phyloP scores from a whole-genome alignment of 768 basidiomycete genomes.

The Phanerochaete carnosa region DNA sequence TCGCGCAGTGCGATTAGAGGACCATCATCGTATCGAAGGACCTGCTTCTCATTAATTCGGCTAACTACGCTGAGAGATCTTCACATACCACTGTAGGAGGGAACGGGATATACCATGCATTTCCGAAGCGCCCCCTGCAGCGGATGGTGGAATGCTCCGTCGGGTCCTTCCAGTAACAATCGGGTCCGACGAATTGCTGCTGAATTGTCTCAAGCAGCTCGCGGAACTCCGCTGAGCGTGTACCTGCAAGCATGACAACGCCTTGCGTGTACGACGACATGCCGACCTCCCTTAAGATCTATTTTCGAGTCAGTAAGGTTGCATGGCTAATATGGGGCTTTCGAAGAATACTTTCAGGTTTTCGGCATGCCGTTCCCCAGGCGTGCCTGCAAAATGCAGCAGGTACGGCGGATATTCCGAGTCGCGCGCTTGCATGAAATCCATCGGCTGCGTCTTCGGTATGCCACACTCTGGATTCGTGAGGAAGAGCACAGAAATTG shows the following conservation, averaged over 20 bases:
- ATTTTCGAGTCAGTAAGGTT: background rate
- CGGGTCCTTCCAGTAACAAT: constrained; percentile 62
- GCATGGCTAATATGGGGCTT: background rate
- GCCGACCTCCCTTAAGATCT: constrained; percentile 78
- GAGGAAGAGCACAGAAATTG: constrained; percentile 62
- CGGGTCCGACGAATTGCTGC: constrained; percentile 60
- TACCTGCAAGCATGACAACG: constrained; percentile 42
- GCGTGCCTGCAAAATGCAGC: constrained; percentile 56
- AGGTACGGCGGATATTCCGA: constrained; percentile 68
- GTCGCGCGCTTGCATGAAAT: constrained; percentile 54
- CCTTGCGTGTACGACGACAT: constrained; percentile 51
- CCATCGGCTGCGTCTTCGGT: constrained; percentile 52
- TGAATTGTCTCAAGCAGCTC: constrained; percentile 52
- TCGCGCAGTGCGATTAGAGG: constrained; percentile 44
- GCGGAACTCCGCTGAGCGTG: constrained; percentile 44
- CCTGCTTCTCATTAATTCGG: constrained; percentile 32
- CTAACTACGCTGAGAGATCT: background rate
- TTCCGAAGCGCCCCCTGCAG: constrained; percentile 60
- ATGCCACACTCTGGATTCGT: constrained; percentile 58
- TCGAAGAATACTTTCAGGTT: constrained; percentile 61
- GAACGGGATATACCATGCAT: constrained; percentile 80
- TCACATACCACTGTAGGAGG: constrained; percentile 61
- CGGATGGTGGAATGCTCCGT: constrained; percentile 26
- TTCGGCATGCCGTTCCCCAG: constrained; percentile 71
- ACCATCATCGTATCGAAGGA: constrained; percentile 68